A percentile compares a stretch with the other conserved stretches of the same genome.
These are phyloP conservation scores for Chaetomium cochliodes DNA, from an alignment of 495 filamentous ascomycete genomes.

Conservation along the genomic window DNA sequence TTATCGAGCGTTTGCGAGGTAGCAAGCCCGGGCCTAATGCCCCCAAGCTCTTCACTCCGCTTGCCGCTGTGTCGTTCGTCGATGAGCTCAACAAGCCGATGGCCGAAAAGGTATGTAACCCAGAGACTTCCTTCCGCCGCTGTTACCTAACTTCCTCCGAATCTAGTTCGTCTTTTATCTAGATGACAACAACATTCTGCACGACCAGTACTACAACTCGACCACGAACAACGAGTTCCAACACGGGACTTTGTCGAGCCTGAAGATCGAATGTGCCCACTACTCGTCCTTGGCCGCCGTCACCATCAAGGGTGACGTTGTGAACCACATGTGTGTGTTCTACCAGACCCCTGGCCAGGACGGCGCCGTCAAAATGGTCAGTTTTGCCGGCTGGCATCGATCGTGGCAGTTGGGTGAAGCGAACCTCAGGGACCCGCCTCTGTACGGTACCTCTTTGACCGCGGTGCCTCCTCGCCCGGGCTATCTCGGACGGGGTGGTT, in stretches of 20 bases:
- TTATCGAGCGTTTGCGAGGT: conserved; percentile 6
- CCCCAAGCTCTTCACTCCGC: conserved; percentile 8
- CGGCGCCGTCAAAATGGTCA: conserved; percentile 9
- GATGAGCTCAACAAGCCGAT: conserved; percentile 5
- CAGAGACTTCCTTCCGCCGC: neutral
- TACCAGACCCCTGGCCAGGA: conserved; percentile 11
- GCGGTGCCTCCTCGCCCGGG: neutral
- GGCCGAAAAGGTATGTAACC: conserved; percentile 1
- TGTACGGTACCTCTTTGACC: conserved; percentile 5
- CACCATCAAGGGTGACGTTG: conserved; percentile 6
- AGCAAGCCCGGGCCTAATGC: conserved; percentile 8
- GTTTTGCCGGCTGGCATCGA: conserved; percentile 12
- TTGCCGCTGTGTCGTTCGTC: neutral
- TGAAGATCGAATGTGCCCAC: conserved; percentile 8
- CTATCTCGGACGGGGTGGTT: conserved; percentile 1
- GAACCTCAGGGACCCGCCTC: conserved; percentile 7
- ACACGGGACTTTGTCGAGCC: conserved; percentile 3
- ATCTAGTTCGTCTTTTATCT: conserved; percentile 10
- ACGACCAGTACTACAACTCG: conserved; percentile 10
- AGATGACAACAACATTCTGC: conserved; percentile 6
- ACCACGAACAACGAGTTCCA: conserved; percentile 5
- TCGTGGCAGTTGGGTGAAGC: neutral
- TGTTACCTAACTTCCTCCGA: neutral
- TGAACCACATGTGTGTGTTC: conserved; percentile 11
- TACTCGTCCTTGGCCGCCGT: conserved; percentile 6